Evolutionary conservation across 2,329 filamentous ascomycete genomes (phyloP).

Genomic region (Colletotrichum godetiae): DNA sequence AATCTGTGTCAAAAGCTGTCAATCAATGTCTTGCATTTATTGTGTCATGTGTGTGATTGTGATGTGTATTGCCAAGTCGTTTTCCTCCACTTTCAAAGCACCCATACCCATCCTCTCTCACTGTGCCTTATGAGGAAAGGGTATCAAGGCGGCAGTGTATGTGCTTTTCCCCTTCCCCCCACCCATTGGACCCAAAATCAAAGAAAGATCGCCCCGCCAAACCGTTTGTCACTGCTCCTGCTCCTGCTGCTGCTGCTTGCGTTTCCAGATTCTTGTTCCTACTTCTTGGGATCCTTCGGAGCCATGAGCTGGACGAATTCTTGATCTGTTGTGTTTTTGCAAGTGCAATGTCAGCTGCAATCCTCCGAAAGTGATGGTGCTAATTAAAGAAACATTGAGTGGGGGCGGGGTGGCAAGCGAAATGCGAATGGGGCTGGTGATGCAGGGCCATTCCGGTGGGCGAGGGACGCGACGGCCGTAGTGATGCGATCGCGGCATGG

Average conservation of each 20-base stretch:
- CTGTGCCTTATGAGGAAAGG: slow-evolving; percentile 29
- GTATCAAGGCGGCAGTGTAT: slow-evolving; percentile 33
- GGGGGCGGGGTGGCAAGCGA: slow-evolving; percentile 21
- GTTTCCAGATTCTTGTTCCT: neutral
- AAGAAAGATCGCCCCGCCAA: neutral
- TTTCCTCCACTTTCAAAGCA: neutral
- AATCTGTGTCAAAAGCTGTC: neutral
- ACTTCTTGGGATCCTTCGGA: slow-evolving; percentile 33
- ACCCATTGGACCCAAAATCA: neutral
- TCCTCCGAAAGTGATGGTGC: slow-evolving; percentile 11
- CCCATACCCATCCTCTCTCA: slow-evolving; percentile 1
- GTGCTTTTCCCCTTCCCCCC: slow-evolving; percentile 16
- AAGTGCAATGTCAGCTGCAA: slow-evolving; percentile 17
- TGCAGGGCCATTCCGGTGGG: slow-evolving; percentile 4
- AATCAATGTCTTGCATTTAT: neutral
- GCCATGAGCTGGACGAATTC: slow-evolving; percentile 38
- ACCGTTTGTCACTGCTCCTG: neutral
- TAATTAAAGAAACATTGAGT: slow-evolving; percentile 17
- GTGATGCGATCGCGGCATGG: neutral
- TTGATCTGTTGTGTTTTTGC: slow-evolving; percentile 28
- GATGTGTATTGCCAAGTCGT: slow-evolving; percentile 4
- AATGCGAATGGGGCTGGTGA: slow-evolving; percentile 7
- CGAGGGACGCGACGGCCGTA: neutral
- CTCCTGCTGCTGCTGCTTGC: neutral
- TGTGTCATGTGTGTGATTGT: slow-evolving; percentile 7